phyloP scores from a whole-genome alignment of 768 basidiomycete species.

The Cubamyces lactineus region DNA sequence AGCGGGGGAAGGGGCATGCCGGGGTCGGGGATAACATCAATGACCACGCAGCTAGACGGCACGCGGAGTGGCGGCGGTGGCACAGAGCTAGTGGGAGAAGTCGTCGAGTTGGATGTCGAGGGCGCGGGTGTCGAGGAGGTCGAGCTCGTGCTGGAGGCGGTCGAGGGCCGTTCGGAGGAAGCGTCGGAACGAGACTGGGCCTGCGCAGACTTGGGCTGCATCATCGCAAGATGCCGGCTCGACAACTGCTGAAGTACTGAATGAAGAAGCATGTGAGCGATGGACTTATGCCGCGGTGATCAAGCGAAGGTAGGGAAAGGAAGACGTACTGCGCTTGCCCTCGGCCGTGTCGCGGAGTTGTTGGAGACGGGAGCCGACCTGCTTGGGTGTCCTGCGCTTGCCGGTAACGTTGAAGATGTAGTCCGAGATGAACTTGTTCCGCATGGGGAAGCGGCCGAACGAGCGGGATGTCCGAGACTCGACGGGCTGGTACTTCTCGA shows the following conservation, averaged over 20 bases:
- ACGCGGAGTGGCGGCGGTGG: constrained; percentile 19
- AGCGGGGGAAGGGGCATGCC: constrained; percentile 22
- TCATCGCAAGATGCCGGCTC: constrained; percentile 28
- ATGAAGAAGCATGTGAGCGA: constrained; percentile 13
- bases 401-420: constrained; percentile 74
- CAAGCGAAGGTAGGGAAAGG: constrained; percentile 17
- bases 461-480: constrained; percentile 34
- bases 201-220: constrained; percentile 23
- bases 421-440: constrained; percentile 47
- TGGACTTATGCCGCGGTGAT: not conserved
- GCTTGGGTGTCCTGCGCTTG: constrained; percentile 73
- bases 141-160: constrained; percentile 13
- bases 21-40: constrained; percentile 27
- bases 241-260: constrained; percentile 35
- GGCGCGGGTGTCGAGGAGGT: constrained; percentile 17
- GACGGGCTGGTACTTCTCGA: constrained; percentile 36
- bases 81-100: constrained; percentile 1
- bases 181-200: constrained; percentile 9
- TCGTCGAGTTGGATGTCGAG: constrained; percentile 2
- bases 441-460: constrained; percentile 36
- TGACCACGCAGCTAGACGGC: constrained; percentile 20
- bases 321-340: constrained; percentile 66
- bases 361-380: constrained; percentile 81
- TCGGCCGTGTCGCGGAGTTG: constrained; percentile 78
- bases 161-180: constrained; percentile 19